Evolutionary conservation across 352 stramenopile species (phyloP), one percentile per base, ranked within the genome.

Genomic region (Globisporangium emineosum): DNA sequence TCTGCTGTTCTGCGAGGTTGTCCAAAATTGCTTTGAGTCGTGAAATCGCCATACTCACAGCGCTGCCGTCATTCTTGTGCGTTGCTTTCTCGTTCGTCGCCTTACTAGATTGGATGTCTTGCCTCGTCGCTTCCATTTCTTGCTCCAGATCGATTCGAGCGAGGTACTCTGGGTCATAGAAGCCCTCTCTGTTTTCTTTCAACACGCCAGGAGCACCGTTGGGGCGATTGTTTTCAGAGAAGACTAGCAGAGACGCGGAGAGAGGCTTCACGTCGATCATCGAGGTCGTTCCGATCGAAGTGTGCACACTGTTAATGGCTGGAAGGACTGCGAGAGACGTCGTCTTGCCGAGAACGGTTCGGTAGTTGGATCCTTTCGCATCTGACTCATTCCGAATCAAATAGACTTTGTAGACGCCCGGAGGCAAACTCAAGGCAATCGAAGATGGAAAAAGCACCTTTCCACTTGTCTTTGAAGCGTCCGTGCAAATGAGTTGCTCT

Each of bases 231-330:
- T 57, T 13, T 52, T 74, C 69, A 0, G 56, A 23, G 21, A 78
- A 83, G 0, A 81, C 65, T 59, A 79, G 64, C 13, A 86, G 54
- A 0, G 75, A 72, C 13, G 66, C 72, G 58, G 68, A 75, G 5
- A 83, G 42, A 1, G 76, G 61, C 57, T 83, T 81, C 13, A 88
- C 71, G 40, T 86, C 78, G 19, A 88, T 75, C n/a, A 88, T 53
- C 0, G 78, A 72, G 15, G 78, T 88, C 10, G 78, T 84, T 9
- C 78, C 78, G 52, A 88, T 86, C 19, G 76, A 74, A 0, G 78
- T 88, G 66, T 88, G 75, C 15, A 82, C 75, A 32, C 78, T 74
- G 47, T 88, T 88, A 9, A 77, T 29, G 3, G 70, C 76, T n/a
- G 77, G 76, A 2, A 82, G 61, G 0, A 88, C 76, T 12, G 69